These are phyloP conservation scores for Lepidium africanum DNA, from an alignment of 345 rosid genomes.

Conservation along the genomic window DNA sequence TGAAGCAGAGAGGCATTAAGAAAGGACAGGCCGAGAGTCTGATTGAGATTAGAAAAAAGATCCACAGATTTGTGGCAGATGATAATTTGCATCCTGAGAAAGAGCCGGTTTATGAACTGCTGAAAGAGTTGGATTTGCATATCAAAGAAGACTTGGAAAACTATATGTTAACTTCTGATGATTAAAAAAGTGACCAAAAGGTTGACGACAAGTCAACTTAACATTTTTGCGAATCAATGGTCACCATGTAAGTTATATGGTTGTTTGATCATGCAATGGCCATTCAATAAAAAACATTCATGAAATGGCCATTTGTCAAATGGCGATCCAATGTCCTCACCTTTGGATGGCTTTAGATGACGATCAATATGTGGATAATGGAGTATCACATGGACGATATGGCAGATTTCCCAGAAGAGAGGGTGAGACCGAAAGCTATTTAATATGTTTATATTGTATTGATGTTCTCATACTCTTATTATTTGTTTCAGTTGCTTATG, in stretches of 20 bases:
- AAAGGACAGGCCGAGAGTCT: slow-evolving; percentile 37
- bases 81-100: slow-evolving; percentile 34
- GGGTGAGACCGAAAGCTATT: slow-evolving; percentile 31
- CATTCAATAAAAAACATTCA: slow-evolving; percentile 25
- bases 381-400: slow-evolving; percentile 76
- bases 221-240: not conserved
- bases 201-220: too few relatives aligned
- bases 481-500: slow-evolving; percentile 65
- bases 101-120: slow-evolving; percentile 31
- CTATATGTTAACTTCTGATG: not conserved
- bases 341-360: slow-evolving; percentile 45
- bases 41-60: slow-evolving; percentile 31
- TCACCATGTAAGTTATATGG: not conserved
- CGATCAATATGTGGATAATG: slow-evolving; percentile 39
- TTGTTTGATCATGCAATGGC: not conserved
- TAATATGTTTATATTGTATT: not conserved
- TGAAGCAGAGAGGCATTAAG: slow-evolving; percentile 40
- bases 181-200: too few relatives aligned
- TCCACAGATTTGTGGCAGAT: slow-evolving; percentile 42
- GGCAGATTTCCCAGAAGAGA: slow-evolving; percentile 77
- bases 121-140: slow-evolving; percentile 33
- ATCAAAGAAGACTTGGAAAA: slow-evolving; percentile 21
- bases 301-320: slow-evolving; percentile 63
- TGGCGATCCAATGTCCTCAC: slow-evolving; percentile 47
- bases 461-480: not conserved